Conservation (phyloP, 2,329 filamentous ascomycete species). For the Tricladium varicosporioides region DNA sequence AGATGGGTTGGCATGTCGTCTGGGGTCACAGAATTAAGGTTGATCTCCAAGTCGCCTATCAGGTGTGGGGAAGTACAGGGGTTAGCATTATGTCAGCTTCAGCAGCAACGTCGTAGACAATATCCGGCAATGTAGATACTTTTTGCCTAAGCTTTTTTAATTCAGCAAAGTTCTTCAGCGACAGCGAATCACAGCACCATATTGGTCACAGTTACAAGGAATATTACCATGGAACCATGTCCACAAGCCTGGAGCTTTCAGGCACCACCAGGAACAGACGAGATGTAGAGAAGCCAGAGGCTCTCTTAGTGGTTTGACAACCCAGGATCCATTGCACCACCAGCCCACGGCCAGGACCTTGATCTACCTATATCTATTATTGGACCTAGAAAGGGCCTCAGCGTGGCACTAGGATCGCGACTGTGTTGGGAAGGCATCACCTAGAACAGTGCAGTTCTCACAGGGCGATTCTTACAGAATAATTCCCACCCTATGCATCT, state of each 20-base stretch:
- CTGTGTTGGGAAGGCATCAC: neutral
- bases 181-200: neutral
- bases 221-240: slow-evolving; percentile 3
- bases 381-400: neutral
- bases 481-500: neutral
- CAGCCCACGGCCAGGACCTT: neutral
- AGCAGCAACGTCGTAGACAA: neutral
- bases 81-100: slow-evolving; percentile 3
- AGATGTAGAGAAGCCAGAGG: neutral
- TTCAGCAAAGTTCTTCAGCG: neutral
- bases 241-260: slow-evolving; percentile 1
- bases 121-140: slow-evolving; percentile 11
- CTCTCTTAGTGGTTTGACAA: neutral
- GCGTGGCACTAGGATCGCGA: neutral
- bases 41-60: neutral
- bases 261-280: slow-evolving; percentile 6
- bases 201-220: neutral
- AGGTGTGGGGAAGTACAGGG: slow-evolving; percentile 1
- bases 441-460: no score
- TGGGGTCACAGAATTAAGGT: slow-evolving; percentile 10
- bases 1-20: slow-evolving; percentile 5
- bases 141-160: slow-evolving; percentile 11
- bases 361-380: neutral
- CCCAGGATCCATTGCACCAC: neutral
- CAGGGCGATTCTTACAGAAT: no score